phyloP scores from a whole-genome alignment of 2,329 filamentous ascomycete genomes.

The Chrysosporium keratinophilum region DNA sequence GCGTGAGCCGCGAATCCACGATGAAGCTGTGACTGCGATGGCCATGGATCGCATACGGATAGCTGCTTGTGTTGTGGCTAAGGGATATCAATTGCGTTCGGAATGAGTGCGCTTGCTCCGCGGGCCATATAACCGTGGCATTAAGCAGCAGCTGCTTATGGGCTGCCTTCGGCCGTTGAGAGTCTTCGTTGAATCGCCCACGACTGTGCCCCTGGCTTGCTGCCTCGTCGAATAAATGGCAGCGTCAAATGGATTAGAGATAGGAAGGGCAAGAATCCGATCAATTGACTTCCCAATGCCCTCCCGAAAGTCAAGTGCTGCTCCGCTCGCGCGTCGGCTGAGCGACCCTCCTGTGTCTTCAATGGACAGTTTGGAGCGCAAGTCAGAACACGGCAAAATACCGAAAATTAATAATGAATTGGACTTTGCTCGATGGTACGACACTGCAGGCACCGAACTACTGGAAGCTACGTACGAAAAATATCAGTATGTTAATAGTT shows the following conservation, averaged over 20 bases:
- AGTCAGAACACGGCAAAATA: not conserved
- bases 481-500: slow-evolving; percentile 54
- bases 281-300: not conserved
- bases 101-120: too few species aligned
- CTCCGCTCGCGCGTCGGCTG: not conserved
- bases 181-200: too few species aligned
- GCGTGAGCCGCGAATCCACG: too few species aligned
- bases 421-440: slow-evolving; percentile 51
- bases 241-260: not conserved
- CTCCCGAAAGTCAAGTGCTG: not conserved
- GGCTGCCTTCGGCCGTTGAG: too few species aligned
- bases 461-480: slow-evolving; percentile 74
- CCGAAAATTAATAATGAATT: slow-evolving; percentile 46
- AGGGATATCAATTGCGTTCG: too few species aligned
- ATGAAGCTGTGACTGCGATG: too few species aligned
- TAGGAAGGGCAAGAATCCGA: not conserved
- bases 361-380: not conserved
- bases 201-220: too few species aligned
- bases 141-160: too few species aligned
- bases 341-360: not conserved
- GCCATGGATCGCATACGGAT: too few species aligned
- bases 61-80: too few species aligned
- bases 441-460: slow-evolving; percentile 53
- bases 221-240: too few species aligned
- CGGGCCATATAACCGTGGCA: too few species aligned